Evolutionary conservation across 2,329 filamentous ascomycete genomes (phyloP).

Genomic region (Diaporthe sp.): DNA sequence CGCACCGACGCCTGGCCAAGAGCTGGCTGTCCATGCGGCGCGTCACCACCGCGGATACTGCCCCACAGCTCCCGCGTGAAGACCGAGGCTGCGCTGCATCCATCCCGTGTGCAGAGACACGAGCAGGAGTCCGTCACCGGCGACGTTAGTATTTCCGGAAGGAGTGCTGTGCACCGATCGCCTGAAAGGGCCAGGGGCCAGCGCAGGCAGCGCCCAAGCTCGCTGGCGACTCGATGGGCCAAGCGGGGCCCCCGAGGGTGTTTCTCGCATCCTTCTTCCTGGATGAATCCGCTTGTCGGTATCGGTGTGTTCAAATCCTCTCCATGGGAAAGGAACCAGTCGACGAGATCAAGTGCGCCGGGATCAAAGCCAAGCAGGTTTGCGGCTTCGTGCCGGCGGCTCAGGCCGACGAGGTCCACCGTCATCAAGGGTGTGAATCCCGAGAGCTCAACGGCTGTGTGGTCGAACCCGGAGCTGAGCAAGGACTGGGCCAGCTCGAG

Average conservation of each 20-base stretch:
- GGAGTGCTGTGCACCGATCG: background rate
- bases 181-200: background rate
- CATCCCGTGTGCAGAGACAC: background rate
- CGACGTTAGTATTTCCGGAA: background rate
- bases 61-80: background rate
- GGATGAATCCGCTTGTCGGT: background rate
- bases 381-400: background rate
- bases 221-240: background rate
- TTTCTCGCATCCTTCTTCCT: background rate
- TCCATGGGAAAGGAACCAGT: background rate
- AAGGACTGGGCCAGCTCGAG: background rate
- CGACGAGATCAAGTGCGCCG: background rate
- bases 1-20: background rate
- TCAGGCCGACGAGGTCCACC: background rate
- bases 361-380: background rate
- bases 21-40: background rate
- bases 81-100: background rate
- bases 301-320: background rate
- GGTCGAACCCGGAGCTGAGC: background rate
- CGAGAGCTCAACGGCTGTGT: background rate
- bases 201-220: background rate
- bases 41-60: background rate
- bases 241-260: background rate
- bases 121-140: background rate
- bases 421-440: background rate